Base-by-base conservation (phyloP, 208 protist genomes). In the Leishmania mexicana region DNA sequence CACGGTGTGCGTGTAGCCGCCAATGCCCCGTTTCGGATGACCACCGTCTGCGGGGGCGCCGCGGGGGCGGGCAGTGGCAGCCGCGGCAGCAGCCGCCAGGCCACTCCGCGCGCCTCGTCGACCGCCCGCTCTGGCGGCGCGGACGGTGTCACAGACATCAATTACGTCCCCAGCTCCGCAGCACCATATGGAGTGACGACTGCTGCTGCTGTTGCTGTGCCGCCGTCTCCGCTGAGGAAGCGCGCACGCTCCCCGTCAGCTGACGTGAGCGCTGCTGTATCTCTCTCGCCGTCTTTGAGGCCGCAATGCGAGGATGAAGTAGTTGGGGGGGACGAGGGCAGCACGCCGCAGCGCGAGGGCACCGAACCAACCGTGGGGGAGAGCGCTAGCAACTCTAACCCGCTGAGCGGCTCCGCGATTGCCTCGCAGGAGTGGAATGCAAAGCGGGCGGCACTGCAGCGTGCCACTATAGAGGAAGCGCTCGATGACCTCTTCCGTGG, bases 11-110 rank as follows among this genome's bases (percentile, higher is more conserved):
- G 83, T 51, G 87, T 94, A 13, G 74, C 84, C 10, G 35, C 88
- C 5, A 86, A 93, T 67, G 88, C 87, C 7, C 90, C 90, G 24
- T 95, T 96, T 77, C 88, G 90, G 24, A 49, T 81, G 6, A 81
- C 83, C 40, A 72, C 67, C n/a, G 38, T 79, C n/a, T 45, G 21
- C 31, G 35, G 45, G 19, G 54, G 58, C 35, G 72, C n/a, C 24
- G 79, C 21, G 42, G 60, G 35, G 45, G 60, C 35, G 71, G 72
- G 40, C 40, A 79, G 21, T 31, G 76, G 76, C 35, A 86, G 81
- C 57, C 75, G 78, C 13, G 80, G 58, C n/a, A 65, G 72, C 77
- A 81, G 80, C 17, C 80, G 70, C 2, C 60, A 60, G 21, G 49
- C 76, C 65, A 76, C 76, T n/a, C 49, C 86, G n/a, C 72, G 78